Percentiles rank a stretch among this genome's conserved stretches.
Conservation (phyloP, 331 rosid genomes). For the Quercus tomentella region DNA sequence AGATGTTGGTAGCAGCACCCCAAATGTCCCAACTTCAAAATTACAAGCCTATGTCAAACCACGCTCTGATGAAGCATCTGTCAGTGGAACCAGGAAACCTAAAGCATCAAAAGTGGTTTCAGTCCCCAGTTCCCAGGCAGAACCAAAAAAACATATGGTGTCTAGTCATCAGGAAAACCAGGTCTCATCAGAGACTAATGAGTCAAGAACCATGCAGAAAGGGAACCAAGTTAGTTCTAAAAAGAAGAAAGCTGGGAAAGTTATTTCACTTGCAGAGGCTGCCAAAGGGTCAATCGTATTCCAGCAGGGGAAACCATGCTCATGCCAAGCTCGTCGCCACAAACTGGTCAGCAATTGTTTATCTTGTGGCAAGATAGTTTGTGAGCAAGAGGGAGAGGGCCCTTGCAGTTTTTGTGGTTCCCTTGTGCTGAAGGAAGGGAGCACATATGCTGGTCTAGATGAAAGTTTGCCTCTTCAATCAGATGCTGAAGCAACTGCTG, state of each 20-base stretch:
- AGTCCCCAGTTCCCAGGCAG: slow-evolving; percentile 28
- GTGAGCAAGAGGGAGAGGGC: slow-evolving; percentile 99
- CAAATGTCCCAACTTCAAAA: slow-evolving; percentile 41
- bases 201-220: slow-evolving; percentile 36
- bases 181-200: slow-evolving; percentile 29
- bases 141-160: slow-evolving; percentile 34
- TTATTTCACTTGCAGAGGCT: slow-evolving; percentile 78
- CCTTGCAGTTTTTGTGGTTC: slow-evolving; percentile 90
- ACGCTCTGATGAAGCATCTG: slow-evolving; percentile 49
- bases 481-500: slow-evolving; percentile 77
- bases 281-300: slow-evolving; percentile 87
- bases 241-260: slow-evolving; percentile 85
- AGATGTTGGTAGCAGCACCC: slow-evolving; percentile 31
- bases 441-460: slow-evolving; percentile 87
- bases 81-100: slow-evolving; percentile 55
- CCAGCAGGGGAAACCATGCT: slow-evolving; percentile 89
- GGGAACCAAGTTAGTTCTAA: slow-evolving; percentile 61
- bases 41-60: slow-evolving; percentile 91
- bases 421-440: slow-evolving; percentile 85
- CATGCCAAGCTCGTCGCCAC: slow-evolving; percentile 86
- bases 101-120: slow-evolving; percentile 46
- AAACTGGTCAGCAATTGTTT: slow-evolving; percentile 75
- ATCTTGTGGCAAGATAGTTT: slow-evolving; percentile 92
- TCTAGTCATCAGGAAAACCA: slow-evolving; percentile 36
- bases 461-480: slow-evolving; percentile 59